Base-by-base conservation (phyloP, 768 basidiomycete genomes). In the Rhizopogon roseolus region DNA sequence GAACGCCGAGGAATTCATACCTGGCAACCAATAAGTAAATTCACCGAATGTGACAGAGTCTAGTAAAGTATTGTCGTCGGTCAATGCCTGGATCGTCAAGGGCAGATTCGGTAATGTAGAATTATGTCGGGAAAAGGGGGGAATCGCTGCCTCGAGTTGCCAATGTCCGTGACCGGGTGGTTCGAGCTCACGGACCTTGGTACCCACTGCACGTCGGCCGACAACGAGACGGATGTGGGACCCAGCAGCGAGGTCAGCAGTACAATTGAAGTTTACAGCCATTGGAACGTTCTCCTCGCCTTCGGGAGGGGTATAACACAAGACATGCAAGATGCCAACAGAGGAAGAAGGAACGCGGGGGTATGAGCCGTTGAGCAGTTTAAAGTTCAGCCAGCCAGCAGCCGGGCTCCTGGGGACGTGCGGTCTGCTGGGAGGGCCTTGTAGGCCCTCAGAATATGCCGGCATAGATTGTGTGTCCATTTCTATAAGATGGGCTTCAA, bases 221-320 rank as follows among this genome's bases (percentile, higher is more conserved):
- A 93, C 75, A 60, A 92, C 82, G 58, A 93, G 81, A 49, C 91
- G 82, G 22, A 92, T 80, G 55, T 78, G 83, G 37, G 88, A 76
- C 1, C 59, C 67, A 3, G 61, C 1, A 3, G 58, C 59, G 0
- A 62, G 50, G 11, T 64, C 64, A 3, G 58, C 50, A 29, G 60
- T 64, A 52, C 68, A 69, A 6, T 76, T 67, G 52, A 81, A 79
- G 9, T 77, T 73, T 58, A 88, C 82, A 36, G 81, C 75, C 63
- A 93, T 80, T 48, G 78, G 81, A 0, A 81, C 76, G 53, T 84
- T 86, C 19, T 76, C 69, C 57, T 78, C 76, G 54, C 90, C 91
- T 64, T 85, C 79, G 17, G 75, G 67, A 8, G 88, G 87, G 11
- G 79, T 71, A 68, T 81, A 90, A 56, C 77, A 79, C 58, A 82